A percentile compares a stretch with the other conserved stretches of the same genome.
phyloP scores from a whole-genome alignment of 2,329 filamentous ascomycete species.

The Gremmenia infestans region DNA sequence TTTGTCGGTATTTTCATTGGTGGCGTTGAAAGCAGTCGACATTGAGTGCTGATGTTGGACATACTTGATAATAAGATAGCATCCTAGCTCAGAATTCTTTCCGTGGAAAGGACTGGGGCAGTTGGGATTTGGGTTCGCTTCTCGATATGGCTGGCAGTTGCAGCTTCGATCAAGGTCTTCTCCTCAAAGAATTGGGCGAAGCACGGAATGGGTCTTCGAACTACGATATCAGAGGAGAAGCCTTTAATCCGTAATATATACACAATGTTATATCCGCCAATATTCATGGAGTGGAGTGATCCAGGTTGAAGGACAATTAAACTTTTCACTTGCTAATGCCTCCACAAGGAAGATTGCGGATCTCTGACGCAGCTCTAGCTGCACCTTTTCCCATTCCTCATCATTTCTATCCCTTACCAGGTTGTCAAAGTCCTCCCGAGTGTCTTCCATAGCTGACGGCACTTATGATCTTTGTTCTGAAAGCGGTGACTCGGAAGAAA shows the following conservation, averaged over 20 bases:
- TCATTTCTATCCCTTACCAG: conserved; percentile 3
- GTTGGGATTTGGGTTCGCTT: conserved; percentile 9
- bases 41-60: conserved; percentile 30
- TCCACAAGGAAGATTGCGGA: not conserved
- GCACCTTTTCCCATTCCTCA: not conserved
- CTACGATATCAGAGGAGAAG: not conserved
- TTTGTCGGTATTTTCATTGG: conserved; percentile 26
- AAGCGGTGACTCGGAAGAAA: not conserved
- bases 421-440: conserved; percentile 3
- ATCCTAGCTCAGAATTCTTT: conserved; percentile 5
- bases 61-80: conserved; percentile 8
- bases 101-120: conserved; percentile 8
- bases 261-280: conserved; percentile 18
- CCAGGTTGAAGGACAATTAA: conserved; percentile 1
- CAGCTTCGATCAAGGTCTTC: conserved; percentile 9
- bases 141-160: conserved; percentile 5
- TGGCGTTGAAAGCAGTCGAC: conserved; percentile 30
- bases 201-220: conserved; percentile 7
- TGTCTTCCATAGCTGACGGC: not conserved
- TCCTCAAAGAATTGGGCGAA: conserved; percentile 8
- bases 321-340: conserved; percentile 3
- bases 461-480: not conserved
- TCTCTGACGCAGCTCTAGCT: conserved; percentile 1
- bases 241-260: conserved; percentile 18
- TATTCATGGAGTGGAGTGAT: conserved; percentile 8